These are phyloP conservation scores for Crinitomyces ghanaensis DNA, from an alignment of 805 yeast genomes.

Conservation along the genomic window DNA sequence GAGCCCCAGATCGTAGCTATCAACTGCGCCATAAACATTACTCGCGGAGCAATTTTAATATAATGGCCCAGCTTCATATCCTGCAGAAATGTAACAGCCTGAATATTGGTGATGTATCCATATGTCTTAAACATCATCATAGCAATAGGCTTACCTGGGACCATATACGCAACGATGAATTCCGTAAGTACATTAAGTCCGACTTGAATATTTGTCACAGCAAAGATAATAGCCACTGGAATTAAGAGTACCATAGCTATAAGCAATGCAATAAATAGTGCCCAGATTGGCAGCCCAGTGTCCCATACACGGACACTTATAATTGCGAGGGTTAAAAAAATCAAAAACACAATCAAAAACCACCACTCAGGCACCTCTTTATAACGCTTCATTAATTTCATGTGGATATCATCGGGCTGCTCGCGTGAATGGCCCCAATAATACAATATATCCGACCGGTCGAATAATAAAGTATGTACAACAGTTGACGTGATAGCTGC, in stretches of 20 bases:
- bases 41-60: slow-evolving; percentile 49
- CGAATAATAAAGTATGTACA: slow-evolving; percentile 46
- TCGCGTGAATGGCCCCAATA: slow-evolving; percentile 34
- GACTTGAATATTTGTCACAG: slow-evolving; percentile 48
- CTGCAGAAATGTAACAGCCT: slow-evolving; percentile 41
- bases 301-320: slow-evolving; percentile 31
- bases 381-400: slow-evolving; percentile 45
- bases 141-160: slow-evolving; percentile 52
- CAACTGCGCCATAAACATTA: slow-evolving; percentile 43
- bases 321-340: slow-evolving; percentile 36
- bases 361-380: slow-evolving; percentile 58
- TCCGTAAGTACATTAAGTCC: slow-evolving; percentile 55
- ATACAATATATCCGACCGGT: slow-evolving; percentile 42
- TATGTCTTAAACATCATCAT: slow-evolving; percentile 51
- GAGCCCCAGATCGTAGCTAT: slow-evolving; percentile 35
- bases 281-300: slow-evolving; percentile 48
- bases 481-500: slow-evolving; percentile 55
- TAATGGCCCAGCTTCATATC: slow-evolving; percentile 59
- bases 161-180: slow-evolving; percentile 51
- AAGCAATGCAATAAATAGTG: slow-evolving; percentile 42
- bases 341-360: slow-evolving; percentile 36
- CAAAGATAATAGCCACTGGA: slow-evolving; percentile 51
- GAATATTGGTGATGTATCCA: slow-evolving; percentile 43
- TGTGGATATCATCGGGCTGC: slow-evolving; percentile 39
- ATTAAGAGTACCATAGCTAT: slow-evolving; percentile 44